Conservation (phyloP, 192 early-diverging fungal genomes). For the Linnemannia hyalina region DNA sequence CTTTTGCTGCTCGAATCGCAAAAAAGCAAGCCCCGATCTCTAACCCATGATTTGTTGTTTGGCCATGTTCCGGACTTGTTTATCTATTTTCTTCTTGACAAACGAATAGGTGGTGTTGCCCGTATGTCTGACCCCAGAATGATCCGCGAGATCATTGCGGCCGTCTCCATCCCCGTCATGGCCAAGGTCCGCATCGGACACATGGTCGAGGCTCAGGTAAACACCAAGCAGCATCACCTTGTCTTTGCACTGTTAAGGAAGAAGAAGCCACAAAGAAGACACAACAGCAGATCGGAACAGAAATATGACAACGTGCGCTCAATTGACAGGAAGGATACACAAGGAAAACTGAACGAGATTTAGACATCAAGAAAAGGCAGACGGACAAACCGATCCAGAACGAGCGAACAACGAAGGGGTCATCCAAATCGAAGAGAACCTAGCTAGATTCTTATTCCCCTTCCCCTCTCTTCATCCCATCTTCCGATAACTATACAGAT, state of each 20-base stretch:
- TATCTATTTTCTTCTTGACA: not conserved
- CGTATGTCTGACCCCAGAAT: slow-evolving; percentile 99
- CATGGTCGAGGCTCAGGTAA: slow-evolving; percentile 95
- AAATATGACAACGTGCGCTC: not conserved
- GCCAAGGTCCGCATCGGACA: slow-evolving; percentile 99
- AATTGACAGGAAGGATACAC: not conserved
- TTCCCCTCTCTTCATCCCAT: not conserved
- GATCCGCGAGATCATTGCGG: slow-evolving; percentile 95
- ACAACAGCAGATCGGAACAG: not conserved
- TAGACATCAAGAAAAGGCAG: not conserved
- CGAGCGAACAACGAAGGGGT: not conserved
- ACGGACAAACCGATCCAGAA: not conserved
- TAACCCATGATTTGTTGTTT: not conserved
- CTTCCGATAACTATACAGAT: slow-evolving; percentile 62
- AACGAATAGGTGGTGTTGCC: slow-evolving; percentile 82
- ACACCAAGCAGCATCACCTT: not conserved
- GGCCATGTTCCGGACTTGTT: not conserved
- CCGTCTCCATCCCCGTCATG: slow-evolving; percentile 99
- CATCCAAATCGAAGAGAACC: not conserved
- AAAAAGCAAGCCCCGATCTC: not conserved
- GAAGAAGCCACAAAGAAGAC: not conserved
- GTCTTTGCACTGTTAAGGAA: not conserved
- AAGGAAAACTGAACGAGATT: not conserved
- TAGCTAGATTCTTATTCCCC: not conserved
- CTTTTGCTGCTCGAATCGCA: not conserved